Base-by-base conservation (phyloP, 768 basidiomycete species). In the Rhodotorula paludigena region DNA sequence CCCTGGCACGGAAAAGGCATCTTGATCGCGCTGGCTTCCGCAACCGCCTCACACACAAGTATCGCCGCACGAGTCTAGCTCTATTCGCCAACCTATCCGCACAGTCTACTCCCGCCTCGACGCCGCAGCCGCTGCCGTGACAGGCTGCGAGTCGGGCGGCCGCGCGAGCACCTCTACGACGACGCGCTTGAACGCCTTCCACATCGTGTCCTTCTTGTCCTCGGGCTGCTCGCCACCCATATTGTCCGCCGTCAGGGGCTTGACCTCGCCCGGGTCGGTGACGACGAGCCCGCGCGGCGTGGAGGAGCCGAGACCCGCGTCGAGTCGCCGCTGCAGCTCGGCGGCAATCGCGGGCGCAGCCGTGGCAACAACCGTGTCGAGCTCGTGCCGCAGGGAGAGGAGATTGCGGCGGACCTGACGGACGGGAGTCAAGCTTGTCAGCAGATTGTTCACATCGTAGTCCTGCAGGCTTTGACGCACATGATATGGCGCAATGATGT, bases 401-500 rank as follows among this genome's bases (percentile, higher is more conserved):
- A 86, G 84, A 8, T 84, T 80, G 54, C 87, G 80, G 28, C 89
- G 82, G n/a, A 88, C 89, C 49, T 51, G 49, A 16, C 16, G 3
- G 32, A 8, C 14, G 9, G 85, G 81, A 25, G 16, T 2, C 30
- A 25, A 12, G n/a, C n/a, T n/a, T n/a, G n/a, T n/a, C n/a, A n/a
- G n/a, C n/a, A n/a, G n/a, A n/a, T n/a, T n/a, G n/a, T n/a, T n/a
- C n/a, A n/a, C n/a, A n/a, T n/a, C n/a, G n/a, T n/a, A n/a, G n/a
- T n/a, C n/a, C n/a, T n/a, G n/a, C n/a, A n/a, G n/a, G n/a, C n/a
- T n/a, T n/a, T n/a, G n/a, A 38, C 32, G 47, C 54, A 51, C 54
- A 38, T 68, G 30, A 74, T 88, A 88, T 3, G 89, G 90, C 20
- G 90, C 90, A 51, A 88, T 76, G 12, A 83, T 86, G 75, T 92